These are phyloP conservation scores for Arthrinium phaeospermum DNA, from an alignment of 2,329 filamentous ascomycete genomes.

Conservation along the genomic window DNA sequence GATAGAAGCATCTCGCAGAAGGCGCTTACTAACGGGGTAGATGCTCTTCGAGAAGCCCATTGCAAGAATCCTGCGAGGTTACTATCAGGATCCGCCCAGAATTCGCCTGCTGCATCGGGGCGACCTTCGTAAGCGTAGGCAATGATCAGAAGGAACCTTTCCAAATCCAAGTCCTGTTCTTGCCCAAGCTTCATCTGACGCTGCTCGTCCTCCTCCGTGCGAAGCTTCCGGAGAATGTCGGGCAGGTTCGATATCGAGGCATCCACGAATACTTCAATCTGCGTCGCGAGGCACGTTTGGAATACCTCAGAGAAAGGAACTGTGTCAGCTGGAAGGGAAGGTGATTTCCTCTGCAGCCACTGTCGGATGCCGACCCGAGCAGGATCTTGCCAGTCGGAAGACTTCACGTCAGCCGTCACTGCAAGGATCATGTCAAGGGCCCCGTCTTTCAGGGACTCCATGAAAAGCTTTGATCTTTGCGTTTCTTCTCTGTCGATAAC, in stretches of 20 bases:
- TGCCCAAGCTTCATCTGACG: constrained; percentile 69
- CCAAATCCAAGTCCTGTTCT: constrained; percentile 75
- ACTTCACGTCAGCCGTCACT: constrained; percentile 79
- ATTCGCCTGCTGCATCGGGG: constrained; percentile 82
- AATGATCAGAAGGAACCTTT: constrained; percentile 90
- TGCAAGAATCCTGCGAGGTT: constrained; percentile 94
- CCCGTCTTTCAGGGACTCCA: constrained; percentile 81
- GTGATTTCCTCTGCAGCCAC: constrained; percentile 82
- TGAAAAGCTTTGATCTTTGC: constrained; percentile 74
- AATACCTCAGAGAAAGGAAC: constrained; percentile 75
- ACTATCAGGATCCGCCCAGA: constrained; percentile 91
- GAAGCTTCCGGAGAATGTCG: constrained; percentile 84
- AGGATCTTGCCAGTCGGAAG: constrained; percentile 85
- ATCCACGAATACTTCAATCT: constrained; percentile 86
- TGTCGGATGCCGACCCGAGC: constrained; percentile 81
- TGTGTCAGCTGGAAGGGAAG: constrained; percentile 69
- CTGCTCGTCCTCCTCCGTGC: constrained; percentile 89
- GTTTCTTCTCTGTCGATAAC: constrained; percentile 74
- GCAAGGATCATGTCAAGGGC: constrained; percentile 92
- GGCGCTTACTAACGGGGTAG: constrained; percentile 92
- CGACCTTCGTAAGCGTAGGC: constrained; percentile 89
- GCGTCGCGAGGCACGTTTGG: constrained; percentile 74
- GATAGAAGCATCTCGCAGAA: constrained; percentile 97
- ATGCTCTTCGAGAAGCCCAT: constrained; percentile 94
- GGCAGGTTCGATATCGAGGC: constrained; percentile 95